Conservation (phyloP, 768 basidiomycete genomes). For the Cytidiella melzeri region DNA sequence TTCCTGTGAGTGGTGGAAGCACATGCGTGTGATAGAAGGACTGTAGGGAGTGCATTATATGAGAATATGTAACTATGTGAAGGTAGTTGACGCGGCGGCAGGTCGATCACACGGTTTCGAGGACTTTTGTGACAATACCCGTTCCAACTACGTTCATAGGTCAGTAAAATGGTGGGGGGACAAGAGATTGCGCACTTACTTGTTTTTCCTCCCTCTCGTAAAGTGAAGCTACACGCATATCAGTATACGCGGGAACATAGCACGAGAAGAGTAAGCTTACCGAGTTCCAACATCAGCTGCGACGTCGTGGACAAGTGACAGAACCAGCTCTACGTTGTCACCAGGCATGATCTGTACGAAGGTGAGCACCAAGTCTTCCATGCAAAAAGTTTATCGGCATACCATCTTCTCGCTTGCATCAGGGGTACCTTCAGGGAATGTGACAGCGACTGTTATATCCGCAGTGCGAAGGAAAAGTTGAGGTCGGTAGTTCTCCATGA, state of each 20-base stretch:
- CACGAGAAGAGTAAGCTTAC: constrained; percentile 27
- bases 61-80: constrained; percentile 7
- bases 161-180: neutral
- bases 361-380: neutral
- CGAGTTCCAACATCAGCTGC: constrained; percentile 86
- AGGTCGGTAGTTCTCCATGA: constrained; percentile 91
- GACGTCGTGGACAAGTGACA: constrained; percentile 76
- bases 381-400: constrained; percentile 12
- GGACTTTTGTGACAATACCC: constrained; percentile 85
- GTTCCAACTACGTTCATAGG: constrained; percentile 64
- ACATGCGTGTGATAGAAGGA: neutral
- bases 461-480: constrained; percentile 96
- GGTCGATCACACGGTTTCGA: constrained; percentile 35
- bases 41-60: constrained; percentile 1
- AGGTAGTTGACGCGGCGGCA: neutral
- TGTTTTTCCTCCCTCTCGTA: constrained; percentile 93
- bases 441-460: constrained; percentile 80
- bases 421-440: constrained; percentile 80
- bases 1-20: constrained; percentile 13
- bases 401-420: constrained; percentile 88
- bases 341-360: constrained; percentile 85
- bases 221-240: constrained; percentile 55
- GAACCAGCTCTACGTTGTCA: constrained; percentile 93
- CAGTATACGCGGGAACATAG: no score
- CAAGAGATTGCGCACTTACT: constrained; percentile 38